phyloP scores from a whole-genome alignment of 106 monocot species.

The Allium cepa region DNA sequence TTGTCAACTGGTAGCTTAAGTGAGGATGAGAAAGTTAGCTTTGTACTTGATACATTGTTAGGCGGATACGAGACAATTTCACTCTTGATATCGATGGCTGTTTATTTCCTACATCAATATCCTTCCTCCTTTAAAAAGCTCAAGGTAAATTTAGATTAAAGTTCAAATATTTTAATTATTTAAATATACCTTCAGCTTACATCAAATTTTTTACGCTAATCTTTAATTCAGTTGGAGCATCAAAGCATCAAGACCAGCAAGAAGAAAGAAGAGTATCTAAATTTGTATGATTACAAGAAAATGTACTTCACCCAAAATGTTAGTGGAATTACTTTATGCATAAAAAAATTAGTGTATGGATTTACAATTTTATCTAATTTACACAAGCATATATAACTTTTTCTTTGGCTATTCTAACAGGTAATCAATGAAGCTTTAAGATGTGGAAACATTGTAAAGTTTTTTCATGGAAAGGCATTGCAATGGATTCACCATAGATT shows the following conservation, averaged over 20 bases:
- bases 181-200: no score
- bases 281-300: constrained; percentile 69
- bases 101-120: constrained; percentile 65
- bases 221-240: constrained; percentile 46
- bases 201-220: background rate
- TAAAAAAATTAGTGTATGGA: no score
- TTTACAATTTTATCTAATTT: background rate
- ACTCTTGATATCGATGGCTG: constrained; percentile 66
- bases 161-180: no score
- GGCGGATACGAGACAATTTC: constrained; percentile 84
- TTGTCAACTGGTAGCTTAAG: constrained; percentile 36
- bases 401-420: constrained; percentile 19
- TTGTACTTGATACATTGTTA: constrained; percentile 64
- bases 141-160: constrained; percentile 23
- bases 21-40: constrained; percentile 84
- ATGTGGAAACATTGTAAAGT: constrained; percentile 92
- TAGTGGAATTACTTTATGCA: constrained; percentile 1
- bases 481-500: no score
- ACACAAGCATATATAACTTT: background rate
- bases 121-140: constrained; percentile 48
- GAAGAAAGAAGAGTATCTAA: constrained; percentile 36
- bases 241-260: constrained; percentile 33
- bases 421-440: constrained; percentile 83
- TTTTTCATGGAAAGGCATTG: constrained; percentile 81
- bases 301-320: constrained; percentile 87